phyloP scores from a whole-genome alignment of 129 eudicot genomes.

The Mikania micrantha region DNA sequence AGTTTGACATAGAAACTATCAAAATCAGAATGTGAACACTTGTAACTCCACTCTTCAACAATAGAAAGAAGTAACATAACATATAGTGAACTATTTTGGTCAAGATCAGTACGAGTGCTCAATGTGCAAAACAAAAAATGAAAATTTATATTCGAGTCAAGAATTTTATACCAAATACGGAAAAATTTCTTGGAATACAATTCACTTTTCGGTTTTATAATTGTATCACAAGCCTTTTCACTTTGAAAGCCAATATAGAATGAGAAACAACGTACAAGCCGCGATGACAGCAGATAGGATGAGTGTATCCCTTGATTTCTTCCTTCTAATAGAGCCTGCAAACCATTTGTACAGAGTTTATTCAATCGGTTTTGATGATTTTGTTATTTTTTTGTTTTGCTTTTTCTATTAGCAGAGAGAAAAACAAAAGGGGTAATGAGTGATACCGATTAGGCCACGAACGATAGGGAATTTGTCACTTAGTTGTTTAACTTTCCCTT shows the following conservation, averaged over 20 bases:
- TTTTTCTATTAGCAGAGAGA: background rate
- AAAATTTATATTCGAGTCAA: constrained; percentile 4
- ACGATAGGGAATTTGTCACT: constrained; percentile 90
- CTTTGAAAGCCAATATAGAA: constrained; percentile 91
- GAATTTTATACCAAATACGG: constrained; percentile 14
- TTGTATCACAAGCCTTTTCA: constrained; percentile 27
- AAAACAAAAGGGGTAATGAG: background rate
- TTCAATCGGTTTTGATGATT: background rate
- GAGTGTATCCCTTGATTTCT: constrained; percentile 83
- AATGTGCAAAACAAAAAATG: background rate
- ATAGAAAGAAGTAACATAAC: background rate
- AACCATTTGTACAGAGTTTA: constrained; percentile 2
- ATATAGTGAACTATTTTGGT: constrained; percentile 3
- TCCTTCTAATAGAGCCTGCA: constrained; percentile 84
- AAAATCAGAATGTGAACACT: too few species aligned
- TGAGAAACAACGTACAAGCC: constrained; percentile 87
- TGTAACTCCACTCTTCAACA: background rate
- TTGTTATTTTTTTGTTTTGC: background rate
- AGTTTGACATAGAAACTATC: too few species aligned
- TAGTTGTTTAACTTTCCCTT: constrained; percentile 85
- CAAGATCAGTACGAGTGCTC: constrained; percentile 8
- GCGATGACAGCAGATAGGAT: constrained; percentile 88
- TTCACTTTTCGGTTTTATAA: background rate
- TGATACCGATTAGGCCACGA: constrained; percentile 77
- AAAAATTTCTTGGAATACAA: constrained; percentile 20